These are phyloP conservation scores for Euphorbia tirucalli DNA, from an alignment of 345 rosid species.

Conservation along the genomic window DNA sequence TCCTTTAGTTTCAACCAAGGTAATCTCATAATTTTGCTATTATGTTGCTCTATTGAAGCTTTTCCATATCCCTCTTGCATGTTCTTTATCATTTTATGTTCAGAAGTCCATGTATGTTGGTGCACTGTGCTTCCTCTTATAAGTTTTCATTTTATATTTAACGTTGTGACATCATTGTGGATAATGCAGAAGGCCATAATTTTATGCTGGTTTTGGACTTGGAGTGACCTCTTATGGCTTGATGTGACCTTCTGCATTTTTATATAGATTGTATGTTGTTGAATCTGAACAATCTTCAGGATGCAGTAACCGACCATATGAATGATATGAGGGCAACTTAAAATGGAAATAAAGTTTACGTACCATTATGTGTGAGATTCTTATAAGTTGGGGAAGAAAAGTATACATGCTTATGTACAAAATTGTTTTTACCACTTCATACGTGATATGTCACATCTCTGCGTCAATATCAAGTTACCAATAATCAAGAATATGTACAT, in stretches of 20 bases:
- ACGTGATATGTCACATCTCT: not conserved
- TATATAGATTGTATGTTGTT: not conserved
- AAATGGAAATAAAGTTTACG: not conserved
- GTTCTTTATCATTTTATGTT: not conserved
- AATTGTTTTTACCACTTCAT: no score
- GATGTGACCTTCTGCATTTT: not conserved
- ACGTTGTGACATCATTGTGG: not conserved
- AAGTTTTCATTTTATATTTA: not conserved
- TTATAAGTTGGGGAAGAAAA: not conserved
- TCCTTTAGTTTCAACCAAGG: constrained; percentile 95
- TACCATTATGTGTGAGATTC: not conserved
- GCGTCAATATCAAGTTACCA: not conserved
- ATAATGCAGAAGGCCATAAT: not conserved
- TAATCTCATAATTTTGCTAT: constrained; percentile 21
- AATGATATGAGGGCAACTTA: not conserved
- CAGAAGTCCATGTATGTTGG: not conserved
- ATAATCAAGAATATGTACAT: no score
- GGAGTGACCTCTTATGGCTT: not conserved
- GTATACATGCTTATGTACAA: not conserved
- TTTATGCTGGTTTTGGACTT: not conserved
- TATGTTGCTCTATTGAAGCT: not conserved
- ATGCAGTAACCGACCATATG: not conserved
- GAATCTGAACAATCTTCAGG: constrained; percentile 2
- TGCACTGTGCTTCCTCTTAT: not conserved
- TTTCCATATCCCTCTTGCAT: not conserved